phyloP scores from a whole-genome alignment of 176 grass and related monocot genomes.

The Panicum miliaceum region DNA sequence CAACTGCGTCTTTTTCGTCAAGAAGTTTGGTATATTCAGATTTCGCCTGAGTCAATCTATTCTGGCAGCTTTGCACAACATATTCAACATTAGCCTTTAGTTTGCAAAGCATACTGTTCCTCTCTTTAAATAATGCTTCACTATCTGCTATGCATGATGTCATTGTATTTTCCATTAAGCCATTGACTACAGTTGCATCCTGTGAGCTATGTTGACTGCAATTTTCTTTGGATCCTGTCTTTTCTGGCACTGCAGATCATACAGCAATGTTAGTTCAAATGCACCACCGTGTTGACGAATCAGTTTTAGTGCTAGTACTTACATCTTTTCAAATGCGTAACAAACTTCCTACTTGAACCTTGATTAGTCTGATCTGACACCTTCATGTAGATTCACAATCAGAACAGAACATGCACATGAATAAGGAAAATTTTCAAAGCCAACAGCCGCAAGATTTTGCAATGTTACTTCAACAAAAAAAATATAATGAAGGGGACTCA shows the following conservation, averaged over 20 bases:
- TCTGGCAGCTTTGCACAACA: neutral
- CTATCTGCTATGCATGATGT: neutral
- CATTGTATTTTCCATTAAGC: too few relatives aligned
- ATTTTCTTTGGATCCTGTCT: conserved; percentile 24
- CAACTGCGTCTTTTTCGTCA: conserved; percentile 19
- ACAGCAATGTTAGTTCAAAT: conserved; percentile 24
- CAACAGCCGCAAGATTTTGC: neutral
- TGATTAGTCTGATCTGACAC: conserved; percentile 25
- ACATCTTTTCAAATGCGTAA: conserved; percentile 45
- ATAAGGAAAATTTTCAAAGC: conserved; percentile 12
- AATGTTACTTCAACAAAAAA: conserved; percentile 7
- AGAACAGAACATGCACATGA: conserved; percentile 32
- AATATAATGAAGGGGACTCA: conserved; percentile 23
- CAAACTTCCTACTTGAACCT: conserved; percentile 29
- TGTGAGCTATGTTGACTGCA: neutral
- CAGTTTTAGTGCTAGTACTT: conserved; percentile 24
- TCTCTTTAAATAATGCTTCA: neutral
- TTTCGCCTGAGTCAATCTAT: neutral
- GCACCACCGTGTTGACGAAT: neutral
- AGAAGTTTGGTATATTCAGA: neutral
- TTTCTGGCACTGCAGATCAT: conserved; percentile 43
- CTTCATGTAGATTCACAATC: conserved; percentile 36
- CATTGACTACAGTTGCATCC: neutral
- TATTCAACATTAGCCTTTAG: neutral
- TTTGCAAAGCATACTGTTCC: neutral